phyloP scores from a whole-genome alignment of 257 asterid genomes.

The Plantago elongata region DNA sequence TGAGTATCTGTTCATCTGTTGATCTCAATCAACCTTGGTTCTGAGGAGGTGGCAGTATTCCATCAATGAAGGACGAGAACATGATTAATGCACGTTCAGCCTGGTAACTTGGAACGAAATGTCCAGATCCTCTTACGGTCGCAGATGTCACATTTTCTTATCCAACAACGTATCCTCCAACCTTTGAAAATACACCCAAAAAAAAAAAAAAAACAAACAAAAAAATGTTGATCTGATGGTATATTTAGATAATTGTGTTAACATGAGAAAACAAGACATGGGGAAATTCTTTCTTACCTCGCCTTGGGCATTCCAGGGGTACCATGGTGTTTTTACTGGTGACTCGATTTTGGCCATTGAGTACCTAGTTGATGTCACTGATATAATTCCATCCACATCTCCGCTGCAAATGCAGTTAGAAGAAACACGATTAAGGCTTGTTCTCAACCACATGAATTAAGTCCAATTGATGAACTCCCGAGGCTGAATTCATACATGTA shows the following conservation, averaged over 20 bases:
- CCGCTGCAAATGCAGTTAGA: constrained; percentile 23
- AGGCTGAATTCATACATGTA: constrained; percentile 15
- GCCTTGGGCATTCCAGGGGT: constrained; percentile 28
- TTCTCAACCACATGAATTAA: background rate
- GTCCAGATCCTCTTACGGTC: constrained; percentile 4
- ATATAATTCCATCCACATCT: constrained; percentile 39
- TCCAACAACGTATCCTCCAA: background rate
- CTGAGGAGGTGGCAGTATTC: background rate
- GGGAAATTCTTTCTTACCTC: background rate
- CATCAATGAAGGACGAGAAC: background rate
- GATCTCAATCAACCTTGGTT: background rate
- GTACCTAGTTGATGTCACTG: constrained; percentile 34
- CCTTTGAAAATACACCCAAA: background rate
- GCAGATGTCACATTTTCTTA: background rate
- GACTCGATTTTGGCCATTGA: constrained; percentile 27
- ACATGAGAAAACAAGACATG: background rate
- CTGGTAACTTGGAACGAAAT: constrained; percentile 4
- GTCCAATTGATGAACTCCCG: background rate
- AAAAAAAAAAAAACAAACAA: no score
- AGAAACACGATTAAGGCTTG: background rate
- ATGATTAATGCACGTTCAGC: background rate
- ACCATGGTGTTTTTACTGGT: constrained; percentile 26
- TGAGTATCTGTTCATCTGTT: no score
- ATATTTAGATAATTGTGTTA: background rate
- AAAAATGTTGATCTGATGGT: background rate